Evolutionary conservation across 1,284 basidiomycete species (phyloP).

Genomic region (Polyporus tsugae): DNA sequence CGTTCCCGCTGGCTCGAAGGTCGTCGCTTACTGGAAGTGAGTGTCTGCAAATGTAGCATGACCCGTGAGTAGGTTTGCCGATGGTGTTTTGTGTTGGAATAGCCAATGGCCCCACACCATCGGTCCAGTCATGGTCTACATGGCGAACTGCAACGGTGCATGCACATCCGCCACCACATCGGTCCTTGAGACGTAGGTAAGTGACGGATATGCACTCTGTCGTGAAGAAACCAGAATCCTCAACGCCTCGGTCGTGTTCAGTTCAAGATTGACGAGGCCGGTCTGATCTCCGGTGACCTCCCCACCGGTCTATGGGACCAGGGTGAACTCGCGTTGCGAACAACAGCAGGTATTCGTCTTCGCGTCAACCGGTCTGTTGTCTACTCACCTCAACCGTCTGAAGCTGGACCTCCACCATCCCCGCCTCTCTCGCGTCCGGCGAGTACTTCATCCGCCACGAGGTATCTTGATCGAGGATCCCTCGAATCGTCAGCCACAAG

Average conservation of each 20-base stretch:
- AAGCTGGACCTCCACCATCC: slow-evolving; percentile 48
- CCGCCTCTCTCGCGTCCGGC: slow-evolving; percentile 44
- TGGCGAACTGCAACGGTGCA: slow-evolving; percentile 45
- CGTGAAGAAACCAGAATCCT: neutral
- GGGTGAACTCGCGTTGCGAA: slow-evolving; percentile 46
- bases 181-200: slow-evolving; percentile 47
- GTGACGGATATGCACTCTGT: neutral
- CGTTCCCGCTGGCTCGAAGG: slow-evolving; percentile 49
- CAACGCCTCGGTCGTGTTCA: slow-evolving; percentile 17
- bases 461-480: slow-evolving; percentile 16
- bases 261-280: slow-evolving; percentile 52
- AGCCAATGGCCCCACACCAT: slow-evolving; percentile 45
- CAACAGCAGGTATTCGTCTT: slow-evolving; percentile 37
- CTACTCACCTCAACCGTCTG: neutral
- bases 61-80: neutral
- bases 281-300: slow-evolving; percentile 48
- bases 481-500: neutral
- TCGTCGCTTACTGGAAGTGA: slow-evolving; percentile 53
- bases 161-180: slow-evolving; percentile 46
- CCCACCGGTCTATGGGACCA: slow-evolving; percentile 43
- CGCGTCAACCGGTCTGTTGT: neutral
- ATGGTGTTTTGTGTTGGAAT: neutral
- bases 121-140: slow-evolving; percentile 47
- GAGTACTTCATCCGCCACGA: slow-evolving; percentile 50
- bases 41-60: neutral